Evolutionary conservation across 495 filamentous ascomycete genomes (phyloP).

Genomic region (Cryomyces minteri): DNA sequence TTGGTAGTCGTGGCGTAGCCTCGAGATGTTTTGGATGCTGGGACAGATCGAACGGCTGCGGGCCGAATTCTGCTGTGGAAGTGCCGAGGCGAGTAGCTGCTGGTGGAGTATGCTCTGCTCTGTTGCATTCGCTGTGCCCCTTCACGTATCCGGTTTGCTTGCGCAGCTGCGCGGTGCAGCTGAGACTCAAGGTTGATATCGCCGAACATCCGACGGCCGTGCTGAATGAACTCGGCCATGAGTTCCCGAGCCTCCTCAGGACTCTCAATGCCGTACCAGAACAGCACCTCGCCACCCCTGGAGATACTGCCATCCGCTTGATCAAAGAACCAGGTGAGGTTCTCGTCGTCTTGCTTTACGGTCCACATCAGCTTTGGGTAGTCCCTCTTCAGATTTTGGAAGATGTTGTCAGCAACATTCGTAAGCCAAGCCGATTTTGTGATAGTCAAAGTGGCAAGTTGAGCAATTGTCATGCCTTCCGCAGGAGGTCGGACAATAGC

Average conservation of each 20-base stretch:
- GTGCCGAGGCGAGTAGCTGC: background rate
- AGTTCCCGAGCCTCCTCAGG: conserved; percentile 72
- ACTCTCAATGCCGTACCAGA: conserved; percentile 86
- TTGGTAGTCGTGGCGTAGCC: conserved; percentile 62
- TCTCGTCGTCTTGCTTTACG: conserved; percentile 93
- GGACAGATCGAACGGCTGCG: background rate
- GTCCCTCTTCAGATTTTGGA: conserved; percentile 82
- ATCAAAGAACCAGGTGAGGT: conserved; percentile 96
- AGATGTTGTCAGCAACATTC: conserved; percentile 95
- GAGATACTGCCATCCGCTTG: conserved; percentile 87
- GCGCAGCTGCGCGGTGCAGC: conserved; percentile 57
- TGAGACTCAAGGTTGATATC: conserved; percentile 77
- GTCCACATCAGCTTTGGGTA: conserved; percentile 87
- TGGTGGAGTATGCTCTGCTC: conserved; percentile 2
- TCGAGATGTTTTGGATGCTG: conserved; percentile 7
- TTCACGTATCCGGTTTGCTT: conserved; percentile 24
- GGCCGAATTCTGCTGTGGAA: background rate
- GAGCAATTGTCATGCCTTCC: conserved; percentile 36
- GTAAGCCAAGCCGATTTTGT: conserved; percentile 91
- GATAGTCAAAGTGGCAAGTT: conserved; percentile 84
- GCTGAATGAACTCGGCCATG: conserved; percentile 70
- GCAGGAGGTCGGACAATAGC: conserved; percentile 74
- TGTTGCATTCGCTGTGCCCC: background rate
- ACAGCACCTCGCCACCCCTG: conserved; percentile 72
- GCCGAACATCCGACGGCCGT: conserved; percentile 78